A percentile compares a stretch with the other conserved stretches of the same genome.
phyloP scores from a whole-genome alignment of 202 grass and related monocot genomes.

The Zoysia matrella region DNA sequence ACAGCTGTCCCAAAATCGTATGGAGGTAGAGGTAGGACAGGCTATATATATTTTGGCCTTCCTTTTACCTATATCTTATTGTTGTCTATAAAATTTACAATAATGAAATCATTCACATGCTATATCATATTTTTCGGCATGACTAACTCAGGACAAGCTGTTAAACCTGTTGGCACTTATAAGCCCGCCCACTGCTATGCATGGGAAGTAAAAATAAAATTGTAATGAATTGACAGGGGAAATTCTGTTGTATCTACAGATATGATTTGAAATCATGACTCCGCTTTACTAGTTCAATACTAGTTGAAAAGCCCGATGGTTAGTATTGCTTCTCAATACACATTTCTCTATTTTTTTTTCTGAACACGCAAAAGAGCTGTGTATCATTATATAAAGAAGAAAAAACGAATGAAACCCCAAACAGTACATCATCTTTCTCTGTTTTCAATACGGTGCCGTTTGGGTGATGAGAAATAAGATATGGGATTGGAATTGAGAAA shows the following conservation, averaged over 20 bases:
- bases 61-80: not conserved
- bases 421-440: too few relatives aligned
- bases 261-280: constrained; percentile 1
- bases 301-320: not conserved
- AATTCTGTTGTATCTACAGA: not conserved
- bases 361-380: too few relatives aligned
- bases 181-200: constrained; percentile 3
- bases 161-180: not conserved
- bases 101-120: not conserved
- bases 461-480: too few relatives aligned
- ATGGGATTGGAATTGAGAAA: too few relatives aligned
- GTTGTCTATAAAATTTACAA: not conserved
- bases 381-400: too few relatives aligned
- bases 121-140: not conserved
- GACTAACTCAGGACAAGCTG: not conserved
- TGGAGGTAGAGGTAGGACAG: too few relatives aligned
- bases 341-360: too few relatives aligned
- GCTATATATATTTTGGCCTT: constrained; percentile 5
- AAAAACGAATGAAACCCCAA: too few relatives aligned
- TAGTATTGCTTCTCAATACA: not conserved
- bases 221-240: not conserved
- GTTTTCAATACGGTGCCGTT: too few relatives aligned
- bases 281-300: not conserved
- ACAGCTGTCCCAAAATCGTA: not conserved
- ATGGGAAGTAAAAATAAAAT: not conserved